Conservation (phyloP, 768 basidiomycete genomes). For the Chlorophyllum brunneum region DNA sequence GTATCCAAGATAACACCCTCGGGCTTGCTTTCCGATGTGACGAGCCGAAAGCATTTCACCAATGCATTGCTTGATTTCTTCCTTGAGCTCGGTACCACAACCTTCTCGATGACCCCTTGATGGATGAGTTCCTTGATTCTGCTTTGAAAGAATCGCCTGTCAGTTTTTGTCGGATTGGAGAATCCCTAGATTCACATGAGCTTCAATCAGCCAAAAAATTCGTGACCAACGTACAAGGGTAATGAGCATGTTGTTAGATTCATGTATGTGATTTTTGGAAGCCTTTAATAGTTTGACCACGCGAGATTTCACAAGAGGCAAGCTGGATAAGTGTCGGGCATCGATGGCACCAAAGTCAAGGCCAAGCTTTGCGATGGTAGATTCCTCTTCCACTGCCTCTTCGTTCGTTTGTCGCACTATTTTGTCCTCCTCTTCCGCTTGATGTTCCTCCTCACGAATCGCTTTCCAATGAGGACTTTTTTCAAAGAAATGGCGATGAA, state of each 20-base stretch:
- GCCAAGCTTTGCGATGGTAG: conserved; percentile 21
- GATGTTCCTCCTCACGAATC: conserved; percentile 66
- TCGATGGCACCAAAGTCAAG: conserved; percentile 72
- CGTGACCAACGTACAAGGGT: conserved; percentile 53
- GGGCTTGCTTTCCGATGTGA: conserved; percentile 38
- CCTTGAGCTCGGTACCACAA: conserved; percentile 59
- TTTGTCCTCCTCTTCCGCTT: conserved; percentile 34
- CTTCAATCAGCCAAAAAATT: not conserved
- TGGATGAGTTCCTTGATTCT: conserved; percentile 70
- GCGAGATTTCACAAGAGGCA: conserved; percentile 66
- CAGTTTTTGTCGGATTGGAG: conserved; percentile 65
- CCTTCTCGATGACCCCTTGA: conserved; percentile 71
- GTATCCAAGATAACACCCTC: conserved; percentile 34
- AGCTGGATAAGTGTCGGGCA: conserved; percentile 70
- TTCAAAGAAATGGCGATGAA: conserved; percentile 84
- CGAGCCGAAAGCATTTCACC: conserved; percentile 66
- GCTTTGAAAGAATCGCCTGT: conserved; percentile 79
- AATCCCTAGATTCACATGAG: conserved; percentile 55
- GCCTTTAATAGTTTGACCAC: conserved; percentile 68
- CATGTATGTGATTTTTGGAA: conserved; percentile 67
- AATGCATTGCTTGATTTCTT: conserved; percentile 42
- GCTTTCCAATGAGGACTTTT: conserved; percentile 71
- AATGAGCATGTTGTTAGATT: conserved; percentile 71
- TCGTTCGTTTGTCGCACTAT: conserved; percentile 23
- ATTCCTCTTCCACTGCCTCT: conserved; percentile 33